Evolutionary conservation across 768 basidiomycete genomes (phyloP).

Genomic region (Phaeolepiota aurea): DNA sequence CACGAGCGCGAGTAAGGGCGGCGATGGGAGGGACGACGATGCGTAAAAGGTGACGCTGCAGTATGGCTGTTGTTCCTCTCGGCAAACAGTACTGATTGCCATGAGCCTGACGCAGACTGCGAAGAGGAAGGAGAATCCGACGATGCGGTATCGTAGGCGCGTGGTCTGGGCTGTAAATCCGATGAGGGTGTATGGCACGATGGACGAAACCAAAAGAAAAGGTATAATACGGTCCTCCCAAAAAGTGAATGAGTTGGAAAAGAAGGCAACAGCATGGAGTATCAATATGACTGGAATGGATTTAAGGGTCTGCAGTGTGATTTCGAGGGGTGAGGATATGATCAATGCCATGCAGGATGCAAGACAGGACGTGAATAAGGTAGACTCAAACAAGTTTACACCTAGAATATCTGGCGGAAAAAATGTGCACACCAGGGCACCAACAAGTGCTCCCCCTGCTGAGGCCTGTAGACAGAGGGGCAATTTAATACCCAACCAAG

Average conservation of each 20-base stretch:
- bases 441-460: slow-evolving; percentile 28
- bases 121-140: slow-evolving; percentile 62
- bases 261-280: slow-evolving; percentile 69
- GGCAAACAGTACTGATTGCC: slow-evolving; percentile 76
- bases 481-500: slow-evolving; percentile 27
- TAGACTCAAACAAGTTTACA: slow-evolving; percentile 40
- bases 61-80: slow-evolving; percentile 90
- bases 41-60: slow-evolving; percentile 89
- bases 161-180: slow-evolving; percentile 62
- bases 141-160: slow-evolving; percentile 66
- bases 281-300: slow-evolving; percentile 41
- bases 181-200: slow-evolving; percentile 49
- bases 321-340: slow-evolving; percentile 26
- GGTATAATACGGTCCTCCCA: slow-evolving; percentile 88
- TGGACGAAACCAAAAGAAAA: slow-evolving; percentile 62
- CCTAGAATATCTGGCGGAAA: slow-evolving; percentile 30
- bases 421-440: slow-evolving; percentile 20
- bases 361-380: slow-evolving; percentile 40
- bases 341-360: slow-evolving; percentile 38
- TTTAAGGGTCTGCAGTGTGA: slow-evolving; percentile 18
- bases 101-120: slow-evolving; percentile 68
- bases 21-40: slow-evolving; percentile 58
- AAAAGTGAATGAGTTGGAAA: slow-evolving; percentile 94
- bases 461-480: slow-evolving; percentile 22
- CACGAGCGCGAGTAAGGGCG: slow-evolving; percentile 51